These are phyloP conservation scores for Spizellomyces sp. DNA, from an alignment of 192 early-diverging fungal species.

Conservation along the genomic window DNA sequence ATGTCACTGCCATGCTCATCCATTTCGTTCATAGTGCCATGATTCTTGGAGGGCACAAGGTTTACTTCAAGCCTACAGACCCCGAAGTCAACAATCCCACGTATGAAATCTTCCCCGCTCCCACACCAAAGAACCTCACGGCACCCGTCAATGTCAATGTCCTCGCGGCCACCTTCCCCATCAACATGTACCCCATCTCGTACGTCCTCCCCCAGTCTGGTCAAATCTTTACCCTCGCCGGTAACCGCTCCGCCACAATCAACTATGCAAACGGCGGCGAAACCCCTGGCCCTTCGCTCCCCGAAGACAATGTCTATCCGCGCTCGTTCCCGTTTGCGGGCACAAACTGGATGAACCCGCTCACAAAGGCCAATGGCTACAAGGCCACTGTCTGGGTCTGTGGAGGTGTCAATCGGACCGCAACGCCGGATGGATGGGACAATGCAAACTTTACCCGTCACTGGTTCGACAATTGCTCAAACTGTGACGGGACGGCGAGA, in stretches of 20 bases:
- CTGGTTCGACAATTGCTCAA: constrained; percentile 24
- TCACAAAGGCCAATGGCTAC: constrained; percentile 38
- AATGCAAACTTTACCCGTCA: not conserved
- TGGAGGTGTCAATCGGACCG: constrained; percentile 34
- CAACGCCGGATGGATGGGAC: constrained; percentile 3
- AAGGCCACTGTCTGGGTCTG: constrained; percentile 41
- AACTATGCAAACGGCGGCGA: constrained; percentile 3
- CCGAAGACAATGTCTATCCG: constrained; percentile 27
- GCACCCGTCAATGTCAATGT: constrained; percentile 16
- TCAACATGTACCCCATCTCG: constrained; percentile 37
- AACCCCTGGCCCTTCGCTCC: constrained; percentile 5
- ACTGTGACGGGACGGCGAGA: constrained; percentile 12
- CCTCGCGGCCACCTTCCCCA: constrained; percentile 15
- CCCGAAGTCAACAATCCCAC: constrained; percentile 25
- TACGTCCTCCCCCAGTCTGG: constrained; percentile 21
- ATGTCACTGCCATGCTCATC: no score
- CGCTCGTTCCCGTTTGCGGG: constrained; percentile 37
- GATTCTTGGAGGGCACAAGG: constrained; percentile 28
- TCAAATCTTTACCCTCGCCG: constrained; percentile 23
- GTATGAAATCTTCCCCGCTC: constrained; percentile 28
- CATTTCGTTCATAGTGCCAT: not conserved
- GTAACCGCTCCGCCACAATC: constrained; percentile 19
- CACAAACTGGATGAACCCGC: constrained; percentile 36
- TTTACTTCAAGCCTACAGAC: constrained; percentile 14
- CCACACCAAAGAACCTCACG: constrained; percentile 9